Base-by-base conservation (phyloP, 495 filamentous ascomycete genomes). In the Parachaetomium inaequale region DNA sequence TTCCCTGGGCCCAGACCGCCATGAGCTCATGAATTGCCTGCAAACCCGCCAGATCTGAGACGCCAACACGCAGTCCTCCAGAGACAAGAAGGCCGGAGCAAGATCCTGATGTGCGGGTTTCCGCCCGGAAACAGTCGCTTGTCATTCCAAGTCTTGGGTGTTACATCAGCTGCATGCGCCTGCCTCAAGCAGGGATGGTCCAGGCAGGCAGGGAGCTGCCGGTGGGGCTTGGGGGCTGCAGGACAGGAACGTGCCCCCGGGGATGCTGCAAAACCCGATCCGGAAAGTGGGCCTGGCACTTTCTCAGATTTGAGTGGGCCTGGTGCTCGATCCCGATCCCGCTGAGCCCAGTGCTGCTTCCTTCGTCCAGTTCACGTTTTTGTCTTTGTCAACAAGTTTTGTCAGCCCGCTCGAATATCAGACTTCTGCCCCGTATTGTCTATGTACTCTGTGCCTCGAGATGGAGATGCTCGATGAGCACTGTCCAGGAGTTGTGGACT, bases 31-130 rank as follows among this genome's bases (percentile, higher is more conserved):
- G 29, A 53, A 31, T 17, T 36, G 25, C 26, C 58, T 21, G 31
- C 34, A 49, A 46, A 17, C 54, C 43, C 38, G n/a, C 31, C 15
- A 57, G 52, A 56, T 52, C 57, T 63, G 66, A 66, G 66, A 68
- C 60, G 57, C 26, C 52, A 40, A 60, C 59, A 42, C 31, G 58
- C 38, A 47, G 46, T 40, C 40, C 40, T 43, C 42, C n/a, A 17
- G 42, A 46, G 42, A 45, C 43, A 49, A 57, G 62, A 14, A 46
- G 42, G 42, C 7, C 19, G 42, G 51, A 10, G 34, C 31, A 5
- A 34, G 11, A 26, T 21, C 45, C 25, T 34, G 43, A 40, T 26
- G 42, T 50, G 49, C 40, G 26, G 23, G 25, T 45, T 21, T 3
- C 54, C 57, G 52, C 56, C 51, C 36, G 61, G 57, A 58, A 54